Evolutionary conservation across 2,329 filamentous ascomycete species (phyloP), one percentile per base, ranked within the genome.

Genomic region (Diaporthe vaccinii): DNA sequence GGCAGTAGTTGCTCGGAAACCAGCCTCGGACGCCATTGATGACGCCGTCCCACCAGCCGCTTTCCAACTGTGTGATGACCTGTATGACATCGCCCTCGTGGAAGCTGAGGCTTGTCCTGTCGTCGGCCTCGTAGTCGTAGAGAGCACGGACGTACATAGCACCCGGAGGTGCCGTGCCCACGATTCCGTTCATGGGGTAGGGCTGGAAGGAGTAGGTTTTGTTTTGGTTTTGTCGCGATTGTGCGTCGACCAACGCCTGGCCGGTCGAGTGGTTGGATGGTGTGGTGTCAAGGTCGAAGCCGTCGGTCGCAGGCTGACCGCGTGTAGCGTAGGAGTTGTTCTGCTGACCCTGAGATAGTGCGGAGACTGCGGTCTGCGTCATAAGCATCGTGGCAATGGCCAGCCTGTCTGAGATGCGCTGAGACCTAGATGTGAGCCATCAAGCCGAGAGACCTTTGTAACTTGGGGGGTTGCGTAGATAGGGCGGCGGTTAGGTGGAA

Each of bases 1-100:
- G 93, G 86, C 97, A 98, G 86, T 99, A 99, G 84, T 99, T 99
- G 88, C 96, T 98, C 51, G 97, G 97, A 84, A 99, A 99, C 97
- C 97, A 99, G 83, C 97, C 97, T 82, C 97, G 93, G 79, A 98
- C 94, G 75, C 96, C 95, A 81, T 98, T 97, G 83, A 99, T 98
- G 74, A 99, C 95, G 67, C 97, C 97, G 86, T 99, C 97, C 97
- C 97, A 99, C 97, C 97, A 99, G 74, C 97, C 97, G 81, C 96
- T 98, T 84, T 99, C 97, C 74, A 98, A 89, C 86, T 98, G 96
- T 72, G 97, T 99, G 80, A 99, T 96, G 80, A 99, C 97, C 86
- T 98, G 96, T 81, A 99, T 99, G 79, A 98, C 92, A 85, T 99
- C 97, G 81, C 97, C 97, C 84, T 98, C 94, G 80, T 95, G 95